Base-by-base conservation (phyloP, 2,329 filamentous ascomycete species). In the Diaporthe batatas region DNA sequence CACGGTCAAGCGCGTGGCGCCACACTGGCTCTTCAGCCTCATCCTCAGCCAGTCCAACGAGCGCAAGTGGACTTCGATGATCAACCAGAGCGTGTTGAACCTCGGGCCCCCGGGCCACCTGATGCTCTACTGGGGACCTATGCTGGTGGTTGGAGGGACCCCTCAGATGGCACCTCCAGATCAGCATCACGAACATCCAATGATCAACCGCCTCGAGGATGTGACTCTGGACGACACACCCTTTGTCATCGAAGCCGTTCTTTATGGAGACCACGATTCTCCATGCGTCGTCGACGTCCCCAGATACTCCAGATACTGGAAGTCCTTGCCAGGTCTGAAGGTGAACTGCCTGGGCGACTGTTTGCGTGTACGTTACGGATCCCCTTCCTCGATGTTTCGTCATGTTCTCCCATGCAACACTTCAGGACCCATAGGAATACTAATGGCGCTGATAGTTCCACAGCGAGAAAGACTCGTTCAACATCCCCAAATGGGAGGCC, bases 1-100 rank as follows among this genome's bases (percentile, higher is more conserved):
- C 3, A 11, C 1, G 3, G 34, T 18, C 7, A 11, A 2, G 3
- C 54, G 32, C 1, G 11, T 14, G 10, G 21, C 54, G 0, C 21
- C 12, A 1, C 29, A 36, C 4, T 57, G 54, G 32, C 4, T 36
- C 4, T 8, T 3, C 2, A 6, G 21, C 18, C 21, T 57, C 32
- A 6, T 1, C 1, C 32, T 21, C 0, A 3, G n/a, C 2, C 54
- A 57, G 10, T 3, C 21, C 6, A 36, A 2, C 10, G 4, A 12
- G 8, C 21, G 54, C 11, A 21, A 57, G 6, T 11, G 14, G 2
- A 14, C 21, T 0, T 57, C 54, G 1, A 36, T 21, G 2, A 34
- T 57, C 54, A 57, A 57, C 11, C 8, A 14, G 6, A 57, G 54
- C 54, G 10, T 57, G 2, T 8, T 36, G 7, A 23, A 12, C 10